Evolutionary conservation across 2,329 filamentous ascomycete species (phyloP).

Genomic region (Knufia fluminis): DNA sequence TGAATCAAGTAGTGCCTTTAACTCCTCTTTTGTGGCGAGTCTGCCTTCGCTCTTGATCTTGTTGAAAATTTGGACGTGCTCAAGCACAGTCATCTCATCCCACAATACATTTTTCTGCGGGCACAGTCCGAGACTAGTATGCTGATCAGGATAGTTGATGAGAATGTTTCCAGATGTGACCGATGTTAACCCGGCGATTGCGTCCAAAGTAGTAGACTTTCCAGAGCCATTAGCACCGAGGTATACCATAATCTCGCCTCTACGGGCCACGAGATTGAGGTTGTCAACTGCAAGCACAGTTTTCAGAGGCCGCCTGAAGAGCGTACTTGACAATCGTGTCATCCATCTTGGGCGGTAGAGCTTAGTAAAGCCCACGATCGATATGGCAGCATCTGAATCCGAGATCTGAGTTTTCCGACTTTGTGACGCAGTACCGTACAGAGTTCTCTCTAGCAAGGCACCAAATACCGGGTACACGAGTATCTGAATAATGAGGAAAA

Average conservation of each 20-base stretch:
- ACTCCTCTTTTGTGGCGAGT: slow-evolving; percentile 15
- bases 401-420: slow-evolving; percentile 39
- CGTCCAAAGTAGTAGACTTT: slow-evolving; percentile 82
- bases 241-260: slow-evolving; percentile 76
- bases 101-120: slow-evolving; percentile 93
- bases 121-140: slow-evolving; percentile 73
- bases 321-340: slow-evolving; percentile 37
- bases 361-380: slow-evolving; percentile 66
- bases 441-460: slow-evolving; percentile 59
- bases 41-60: slow-evolving; percentile 53
- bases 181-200: slow-evolving; percentile 72
- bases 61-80: slow-evolving; percentile 80
- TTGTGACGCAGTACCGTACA: slow-evolving; percentile 66
- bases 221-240: slow-evolving; percentile 85
- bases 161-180: slow-evolving; percentile 67
- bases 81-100: slow-evolving; percentile 76
- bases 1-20: slow-evolving; percentile 51
- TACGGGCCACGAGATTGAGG: slow-evolving; percentile 59
- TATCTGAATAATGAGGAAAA: slow-evolving; percentile 69
- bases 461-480: slow-evolving; percentile 68
- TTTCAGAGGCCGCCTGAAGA: slow-evolving; percentile 45
- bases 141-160: slow-evolving; percentile 61
- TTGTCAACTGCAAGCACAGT: slow-evolving; percentile 71
- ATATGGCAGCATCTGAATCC: slow-evolving; percentile 40
- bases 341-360: slow-evolving; percentile 61